phyloP scores from a whole-genome alignment of 306 rosid genomes.

The Ziziphus jujuba region DNA sequence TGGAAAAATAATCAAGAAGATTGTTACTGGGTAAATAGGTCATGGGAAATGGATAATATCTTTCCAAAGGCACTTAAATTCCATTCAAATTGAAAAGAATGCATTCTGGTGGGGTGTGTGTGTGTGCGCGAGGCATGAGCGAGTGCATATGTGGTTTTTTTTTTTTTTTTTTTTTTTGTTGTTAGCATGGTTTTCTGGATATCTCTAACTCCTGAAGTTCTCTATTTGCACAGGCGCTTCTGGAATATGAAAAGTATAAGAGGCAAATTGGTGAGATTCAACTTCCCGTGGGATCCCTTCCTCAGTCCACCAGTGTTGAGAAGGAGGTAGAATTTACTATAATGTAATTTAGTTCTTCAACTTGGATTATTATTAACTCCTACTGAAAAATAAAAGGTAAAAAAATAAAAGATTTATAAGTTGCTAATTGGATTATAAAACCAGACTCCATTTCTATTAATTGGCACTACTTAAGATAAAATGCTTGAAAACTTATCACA shows the following conservation, averaged over 20 bases:
- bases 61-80: background rate
- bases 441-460: too few species aligned
- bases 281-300: conserved; percentile 56
- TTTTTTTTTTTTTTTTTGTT: background rate
- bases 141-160: too few species aligned
- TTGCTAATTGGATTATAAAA: too few species aligned
- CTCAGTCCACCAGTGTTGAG: conserved; percentile 55
- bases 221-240: conserved; percentile 58
- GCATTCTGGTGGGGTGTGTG: background rate
- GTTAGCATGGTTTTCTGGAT: background rate
- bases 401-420: too few species aligned
- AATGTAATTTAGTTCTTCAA: conserved; percentile 10
- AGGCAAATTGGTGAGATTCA: conserved; percentile 68
- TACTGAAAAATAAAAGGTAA: too few species aligned
- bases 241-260: conserved; percentile 83
- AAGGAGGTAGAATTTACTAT: conserved; percentile 59
- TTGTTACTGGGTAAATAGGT: too few species aligned
- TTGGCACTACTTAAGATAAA: too few species aligned
- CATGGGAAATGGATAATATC: too few species aligned
- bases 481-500: too few species aligned
- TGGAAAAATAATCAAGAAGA: too few species aligned
- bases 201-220: conserved; percentile 7
- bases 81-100: background rate
- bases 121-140: too few species aligned
- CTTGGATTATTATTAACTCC: too few species aligned